These are phyloP conservation scores for Phytopythium mirpurense DNA, from an alignment of 352 stramenopile genomes.

Conservation along the genomic window DNA sequence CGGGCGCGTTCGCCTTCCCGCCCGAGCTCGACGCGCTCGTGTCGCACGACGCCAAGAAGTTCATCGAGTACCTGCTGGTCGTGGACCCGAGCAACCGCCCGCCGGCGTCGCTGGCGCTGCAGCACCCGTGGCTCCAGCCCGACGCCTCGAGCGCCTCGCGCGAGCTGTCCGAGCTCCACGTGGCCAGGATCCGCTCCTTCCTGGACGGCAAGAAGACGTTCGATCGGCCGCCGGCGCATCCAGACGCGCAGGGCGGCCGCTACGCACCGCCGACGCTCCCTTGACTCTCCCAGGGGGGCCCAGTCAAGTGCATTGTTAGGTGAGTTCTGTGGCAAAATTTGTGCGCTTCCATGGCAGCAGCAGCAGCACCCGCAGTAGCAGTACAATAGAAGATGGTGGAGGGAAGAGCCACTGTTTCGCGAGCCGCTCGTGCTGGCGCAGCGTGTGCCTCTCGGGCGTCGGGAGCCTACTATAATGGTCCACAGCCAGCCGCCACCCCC, in stretches of 20 bases:
- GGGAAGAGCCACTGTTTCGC: too few species aligned
- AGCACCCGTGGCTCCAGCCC: slow-evolving; percentile 66
- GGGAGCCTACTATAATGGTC: too few species aligned
- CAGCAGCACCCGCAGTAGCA: too few species aligned
- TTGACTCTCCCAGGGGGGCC: too few species aligned
- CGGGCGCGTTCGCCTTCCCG: slow-evolving; percentile 54
- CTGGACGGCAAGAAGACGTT: slow-evolving; percentile 39
- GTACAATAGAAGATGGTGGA: too few species aligned
- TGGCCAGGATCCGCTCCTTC: slow-evolving; percentile 40
- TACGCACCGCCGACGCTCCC: not conserved
- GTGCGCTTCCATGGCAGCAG: too few species aligned
- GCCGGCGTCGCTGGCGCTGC: slow-evolving; percentile 50
- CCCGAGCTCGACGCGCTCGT: slow-evolving; percentile 41
- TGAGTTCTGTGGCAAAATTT: too few species aligned
- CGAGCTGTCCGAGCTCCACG: slow-evolving; percentile 41
- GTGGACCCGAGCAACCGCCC: slow-evolving; percentile 51
- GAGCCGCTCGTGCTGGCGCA: too few species aligned
- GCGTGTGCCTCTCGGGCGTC: too few species aligned
- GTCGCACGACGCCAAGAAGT: slow-evolving; percentile 64
- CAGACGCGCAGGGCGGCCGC: not conserved
- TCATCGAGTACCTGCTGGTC: slow-evolving; percentile 73
- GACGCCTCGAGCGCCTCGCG: slow-evolving; percentile 22
- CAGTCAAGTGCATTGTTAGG: too few species aligned
- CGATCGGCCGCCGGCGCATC: slow-evolving; percentile 5
- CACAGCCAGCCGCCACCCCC: too few species aligned